Base-by-base conservation (phyloP, 2,329 filamentous ascomycete species). In the Colletotrichum tropicicola region DNA sequence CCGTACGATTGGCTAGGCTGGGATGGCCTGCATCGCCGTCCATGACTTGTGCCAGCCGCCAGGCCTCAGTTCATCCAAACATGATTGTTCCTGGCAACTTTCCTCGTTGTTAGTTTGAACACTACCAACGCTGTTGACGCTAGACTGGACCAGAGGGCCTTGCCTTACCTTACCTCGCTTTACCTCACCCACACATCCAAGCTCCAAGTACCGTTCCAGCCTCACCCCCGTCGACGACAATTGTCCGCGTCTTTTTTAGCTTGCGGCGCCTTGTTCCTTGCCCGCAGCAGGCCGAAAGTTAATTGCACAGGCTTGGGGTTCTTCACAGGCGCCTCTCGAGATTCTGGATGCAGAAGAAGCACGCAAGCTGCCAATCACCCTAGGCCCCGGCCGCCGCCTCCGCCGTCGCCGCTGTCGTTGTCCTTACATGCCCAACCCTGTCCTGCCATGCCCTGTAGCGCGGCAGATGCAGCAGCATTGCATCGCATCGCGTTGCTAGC, bases 381-480 rank as follows among this genome's bases (percentile, higher is more conserved):
- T 21, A 21, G 15, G 23, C 35, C 48, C 51, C 37, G 48, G 61
- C 57, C 56, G 49, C 49, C 56, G 27, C 59, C 57, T 45, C 57
- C 60, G 37, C 55, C 48, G 43, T 37, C 43, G 61, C 51, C 49
- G 49, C 44, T 45, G 61, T 65, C 61, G 51, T 51, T 61, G 61
- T 65, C 49, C 57, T 47, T 45, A 60, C 51, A 64, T 58, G 44
- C 30, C 30, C 59, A 39, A 63, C 59, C 53, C 52, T 66, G 63
- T 32, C 27, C 59, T 63, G 53, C 63, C 51, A 45, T 66, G 58
- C 53, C 63, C 45, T 66, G 63, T 66, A 66, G 59, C 59, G 63
- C 63, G 63, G 63, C 63, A 66, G 63, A 66, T 66, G 63, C 63
- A 66, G 59, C 59, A 66, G 59, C 63, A 64, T 57, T 57, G 63